These are phyloP conservation scores for Poa annua DNA, from an alignment of 176 grass and related monocot genomes.

Conservation along the genomic window DNA sequence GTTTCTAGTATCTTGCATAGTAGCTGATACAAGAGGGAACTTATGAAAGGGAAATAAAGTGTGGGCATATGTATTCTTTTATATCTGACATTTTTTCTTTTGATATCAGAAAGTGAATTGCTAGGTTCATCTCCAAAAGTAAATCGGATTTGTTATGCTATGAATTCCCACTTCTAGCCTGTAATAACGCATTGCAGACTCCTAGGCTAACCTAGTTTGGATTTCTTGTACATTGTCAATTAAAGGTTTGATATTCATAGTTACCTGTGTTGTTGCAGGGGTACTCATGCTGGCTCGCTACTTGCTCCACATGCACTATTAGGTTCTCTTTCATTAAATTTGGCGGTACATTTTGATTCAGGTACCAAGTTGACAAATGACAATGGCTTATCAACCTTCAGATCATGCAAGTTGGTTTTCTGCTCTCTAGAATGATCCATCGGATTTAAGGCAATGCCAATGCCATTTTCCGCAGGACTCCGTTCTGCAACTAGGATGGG, in stretches of 20 bases:
- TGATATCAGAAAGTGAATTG: constrained; percentile 27
- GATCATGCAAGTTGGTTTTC: constrained; percentile 43
- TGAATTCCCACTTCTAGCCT: neutral
- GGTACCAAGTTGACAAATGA: constrained; percentile 25
- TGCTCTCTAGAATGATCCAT: constrained; percentile 17
- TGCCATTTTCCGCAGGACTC: constrained; percentile 49
- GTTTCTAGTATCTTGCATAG: constrained; percentile 55
- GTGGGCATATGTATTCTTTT: neutral
- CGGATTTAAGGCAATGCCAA: constrained; percentile 31
- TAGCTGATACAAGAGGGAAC: constrained; percentile 54
- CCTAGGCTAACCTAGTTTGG: neutral
- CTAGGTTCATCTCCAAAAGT: constrained; percentile 4
- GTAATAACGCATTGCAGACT: neutral
- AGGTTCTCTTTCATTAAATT: constrained; percentile 25
- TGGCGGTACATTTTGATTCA: constrained; percentile 35
- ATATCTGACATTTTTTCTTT: constrained; percentile 1
- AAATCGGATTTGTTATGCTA: constrained; percentile 8
- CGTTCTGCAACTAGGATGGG: neutral
- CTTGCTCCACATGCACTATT: constrained; percentile 27
- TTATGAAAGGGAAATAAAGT: constrained; percentile 52
- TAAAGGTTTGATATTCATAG: neutral
- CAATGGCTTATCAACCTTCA: constrained; percentile 19
- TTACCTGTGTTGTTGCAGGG: constrained; percentile 12
- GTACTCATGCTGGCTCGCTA: constrained; percentile 7
- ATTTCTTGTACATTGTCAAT: neutral